phyloP scores from a whole-genome alignment of 2,329 filamentous ascomycete genomes.

The Penicillium sp. region DNA sequence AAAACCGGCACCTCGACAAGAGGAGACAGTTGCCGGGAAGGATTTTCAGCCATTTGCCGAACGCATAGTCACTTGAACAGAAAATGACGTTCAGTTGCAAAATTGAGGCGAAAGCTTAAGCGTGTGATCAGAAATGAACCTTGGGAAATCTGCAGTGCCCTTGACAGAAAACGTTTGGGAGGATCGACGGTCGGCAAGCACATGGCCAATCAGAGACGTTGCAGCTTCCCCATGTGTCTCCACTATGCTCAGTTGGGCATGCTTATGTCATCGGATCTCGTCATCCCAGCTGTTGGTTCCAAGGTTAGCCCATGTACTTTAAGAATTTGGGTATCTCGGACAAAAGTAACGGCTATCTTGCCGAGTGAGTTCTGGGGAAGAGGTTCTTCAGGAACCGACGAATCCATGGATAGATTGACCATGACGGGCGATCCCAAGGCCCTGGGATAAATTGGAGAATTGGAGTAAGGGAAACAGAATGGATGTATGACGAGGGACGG shows the following conservation, averaged over 20 bases:
- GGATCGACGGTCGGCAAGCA: slow-evolving; percentile 18
- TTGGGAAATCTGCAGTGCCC: neutral
- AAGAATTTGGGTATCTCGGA: neutral
- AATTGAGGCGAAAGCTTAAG: slow-evolving; percentile 17
- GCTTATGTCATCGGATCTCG: slow-evolving; percentile 1
- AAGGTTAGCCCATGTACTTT: neutral
- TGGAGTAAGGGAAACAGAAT: neutral
- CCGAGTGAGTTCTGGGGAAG: neutral
- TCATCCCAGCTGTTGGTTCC: neutral
- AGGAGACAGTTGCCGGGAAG: neutral
- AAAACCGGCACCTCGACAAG: neutral
- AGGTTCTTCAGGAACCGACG: neutral
- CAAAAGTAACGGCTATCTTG: neutral
- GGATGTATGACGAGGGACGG: neutral
- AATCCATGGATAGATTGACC: slow-evolving; percentile 1
- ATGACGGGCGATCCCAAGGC: neutral
- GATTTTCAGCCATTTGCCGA: neutral
- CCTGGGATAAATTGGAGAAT: neutral
- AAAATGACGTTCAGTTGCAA: slow-evolving; percentile 1
- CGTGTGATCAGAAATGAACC: slow-evolving; percentile 5
- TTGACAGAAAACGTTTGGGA: slow-evolving; percentile 25
- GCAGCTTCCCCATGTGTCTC: neutral
- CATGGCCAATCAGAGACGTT: neutral
- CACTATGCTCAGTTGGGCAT: neutral
- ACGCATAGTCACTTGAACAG: neutral